Evolutionary conservation across 2,329 filamentous ascomycete genomes (phyloP).

Genomic region (Cercospora nicotianae): DNA sequence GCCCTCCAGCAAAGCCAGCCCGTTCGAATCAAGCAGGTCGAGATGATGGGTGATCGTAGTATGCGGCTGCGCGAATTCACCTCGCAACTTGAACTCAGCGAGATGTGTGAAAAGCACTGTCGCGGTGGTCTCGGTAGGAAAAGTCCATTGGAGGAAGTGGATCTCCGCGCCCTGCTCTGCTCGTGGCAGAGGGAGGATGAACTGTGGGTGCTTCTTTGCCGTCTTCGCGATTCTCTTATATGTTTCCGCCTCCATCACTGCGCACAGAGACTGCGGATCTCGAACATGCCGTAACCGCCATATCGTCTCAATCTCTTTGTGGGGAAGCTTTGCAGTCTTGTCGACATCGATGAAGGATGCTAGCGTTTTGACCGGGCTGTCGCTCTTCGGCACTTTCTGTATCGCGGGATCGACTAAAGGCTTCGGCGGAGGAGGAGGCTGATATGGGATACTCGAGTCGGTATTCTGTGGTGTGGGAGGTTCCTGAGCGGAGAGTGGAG

Average conservation of each 20-base stretch:
- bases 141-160: constrained; percentile 95
- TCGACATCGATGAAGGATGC: constrained; percentile 73
- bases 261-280: constrained; percentile 75
- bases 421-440: constrained; percentile 40
- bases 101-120: constrained; percentile 87
- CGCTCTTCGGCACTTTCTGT: constrained; percentile 39
- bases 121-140: constrained; percentile 64
- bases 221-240: constrained; percentile 70
- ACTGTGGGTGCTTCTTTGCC: constrained; percentile 77
- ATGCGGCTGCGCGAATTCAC: constrained; percentile 86
- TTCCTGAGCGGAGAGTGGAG: constrained; percentile 40
- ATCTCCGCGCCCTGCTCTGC: constrained; percentile 74
- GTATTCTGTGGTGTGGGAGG: constrained; percentile 32
- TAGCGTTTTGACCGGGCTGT: constrained; percentile 62
- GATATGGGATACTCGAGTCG: constrained; percentile 35
- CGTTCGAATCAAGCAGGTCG: constrained; percentile 72
- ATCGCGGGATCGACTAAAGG: constrained; percentile 33
- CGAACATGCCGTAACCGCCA: constrained; percentile 86
- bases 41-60: constrained; percentile 91
- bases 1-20: constrained; percentile 83
- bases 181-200: constrained; percentile 83
- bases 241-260: constrained; percentile 71
- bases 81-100: constrained; percentile 86
- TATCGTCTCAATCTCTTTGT: constrained; percentile 79
- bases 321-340: constrained; percentile 71